phyloP scores from a whole-genome alignment of 345 rosid species.

The Carallia pectinifolia region DNA sequence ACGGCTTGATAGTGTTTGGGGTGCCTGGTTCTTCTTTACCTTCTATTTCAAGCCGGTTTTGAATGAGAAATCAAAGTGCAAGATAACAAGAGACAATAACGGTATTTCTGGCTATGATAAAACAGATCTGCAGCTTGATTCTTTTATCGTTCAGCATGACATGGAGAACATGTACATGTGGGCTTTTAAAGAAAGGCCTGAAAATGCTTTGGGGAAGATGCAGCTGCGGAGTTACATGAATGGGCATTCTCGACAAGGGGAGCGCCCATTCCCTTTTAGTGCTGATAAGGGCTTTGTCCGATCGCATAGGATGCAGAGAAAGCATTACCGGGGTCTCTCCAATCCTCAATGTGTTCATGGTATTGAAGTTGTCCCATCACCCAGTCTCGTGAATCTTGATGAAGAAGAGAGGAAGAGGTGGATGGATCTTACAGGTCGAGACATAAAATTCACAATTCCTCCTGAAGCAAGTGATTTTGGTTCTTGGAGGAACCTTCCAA shows the following conservation, averaged over 20 bases:
- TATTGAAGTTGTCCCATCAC: slow-evolving; percentile 69
- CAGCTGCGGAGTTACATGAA: slow-evolving; percentile 97
- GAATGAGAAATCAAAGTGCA: slow-evolving; percentile 83
- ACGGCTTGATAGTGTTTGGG: slow-evolving; percentile 90
- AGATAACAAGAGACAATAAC: slow-evolving; percentile 62
- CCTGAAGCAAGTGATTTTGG: slow-evolving; percentile 86
- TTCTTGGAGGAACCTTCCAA: slow-evolving; percentile 92
- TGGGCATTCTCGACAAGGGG: slow-evolving; percentile 97
- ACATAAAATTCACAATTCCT: slow-evolving; percentile 70
- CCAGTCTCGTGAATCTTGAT: slow-evolving; percentile 65
- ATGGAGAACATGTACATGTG: slow-evolving; percentile 99
- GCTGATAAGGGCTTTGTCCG: slow-evolving; percentile 94
- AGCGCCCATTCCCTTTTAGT: slow-evolving; percentile 81
- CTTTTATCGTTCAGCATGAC: slow-evolving; percentile 93
- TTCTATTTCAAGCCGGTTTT: slow-evolving; percentile 89
- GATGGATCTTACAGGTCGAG: slow-evolving; percentile 91
- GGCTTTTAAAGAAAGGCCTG: slow-evolving; percentile 96
- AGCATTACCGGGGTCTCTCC: slow-evolving; percentile 93
- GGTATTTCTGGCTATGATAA: slow-evolving; percentile 82
- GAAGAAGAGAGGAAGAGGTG: slow-evolving; percentile 93
- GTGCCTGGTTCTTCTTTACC: slow-evolving; percentile 97
- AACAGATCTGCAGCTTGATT: slow-evolving; percentile 79
- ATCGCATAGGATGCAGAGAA: slow-evolving; percentile 97
- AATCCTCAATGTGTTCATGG: slow-evolving; percentile 98
- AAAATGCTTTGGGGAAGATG: slow-evolving; percentile 98